A percentile compares a stretch with the other conserved stretches of the same genome.
These are phyloP conservation scores for Ogataea saltuana DNA, from an alignment of 805 yeast species.

Conservation along the genomic window DNA sequence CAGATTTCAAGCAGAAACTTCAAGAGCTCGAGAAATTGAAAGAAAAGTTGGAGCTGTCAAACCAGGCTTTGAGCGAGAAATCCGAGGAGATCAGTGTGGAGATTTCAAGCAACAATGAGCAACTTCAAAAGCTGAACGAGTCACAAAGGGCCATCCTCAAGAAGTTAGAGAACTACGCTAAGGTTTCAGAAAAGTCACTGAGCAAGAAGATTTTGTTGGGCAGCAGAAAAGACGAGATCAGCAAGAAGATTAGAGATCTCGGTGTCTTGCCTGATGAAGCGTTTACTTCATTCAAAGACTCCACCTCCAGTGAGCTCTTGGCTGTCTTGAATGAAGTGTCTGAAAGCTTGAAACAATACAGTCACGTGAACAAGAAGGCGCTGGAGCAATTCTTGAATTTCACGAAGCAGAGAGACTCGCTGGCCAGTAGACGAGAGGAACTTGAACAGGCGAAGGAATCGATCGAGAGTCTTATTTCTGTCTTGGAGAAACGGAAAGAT, in stretches of 20 bases:
- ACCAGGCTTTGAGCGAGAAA: constrained; percentile 31
- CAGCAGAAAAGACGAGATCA: constrained; percentile 68
- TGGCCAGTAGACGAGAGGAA: constrained; percentile 65
- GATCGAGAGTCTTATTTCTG: constrained; percentile 68
- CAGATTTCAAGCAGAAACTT: constrained; percentile 23
- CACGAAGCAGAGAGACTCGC: constrained; percentile 67
- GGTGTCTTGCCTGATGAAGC: constrained; percentile 93
- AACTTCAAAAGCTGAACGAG: constrained; percentile 52
- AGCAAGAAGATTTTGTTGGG: constrained; percentile 60
- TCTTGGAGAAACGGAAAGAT: constrained; percentile 74
- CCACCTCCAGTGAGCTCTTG: constrained; percentile 52
- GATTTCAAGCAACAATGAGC: constrained; percentile 37
- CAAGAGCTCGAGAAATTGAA: constrained; percentile 14
- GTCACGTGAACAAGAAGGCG: constrained; percentile 87
- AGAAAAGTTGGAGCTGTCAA: constrained; percentile 31
- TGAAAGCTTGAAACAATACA: constrained; percentile 58
- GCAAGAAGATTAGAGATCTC: constrained; percentile 70
- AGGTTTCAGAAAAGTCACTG: constrained; percentile 61
- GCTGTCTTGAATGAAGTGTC: constrained; percentile 53
- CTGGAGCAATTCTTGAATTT: constrained; percentile 78
- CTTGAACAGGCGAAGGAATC: constrained; percentile 69
- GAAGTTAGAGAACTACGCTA: constrained; percentile 61
- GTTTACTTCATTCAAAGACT: constrained; percentile 47
- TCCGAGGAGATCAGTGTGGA: constrained; percentile 35
- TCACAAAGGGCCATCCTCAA: constrained; percentile 55